Base-by-base conservation (phyloP, 768 basidiomycete species). In the Mycena galopus region DNA sequence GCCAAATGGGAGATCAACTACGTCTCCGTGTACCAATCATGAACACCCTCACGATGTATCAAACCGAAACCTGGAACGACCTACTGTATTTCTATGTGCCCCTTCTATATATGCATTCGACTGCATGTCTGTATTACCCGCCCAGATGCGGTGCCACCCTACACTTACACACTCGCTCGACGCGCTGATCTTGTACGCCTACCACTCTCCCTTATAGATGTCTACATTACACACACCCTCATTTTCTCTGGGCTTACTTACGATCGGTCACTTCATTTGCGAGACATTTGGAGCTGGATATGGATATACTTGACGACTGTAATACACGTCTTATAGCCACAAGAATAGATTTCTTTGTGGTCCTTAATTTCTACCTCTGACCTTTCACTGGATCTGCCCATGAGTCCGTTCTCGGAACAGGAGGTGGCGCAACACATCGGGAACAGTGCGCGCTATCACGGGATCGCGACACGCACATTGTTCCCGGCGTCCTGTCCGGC, bases 1-100 rank as follows among this genome's bases (percentile, higher is more conserved):
- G 89, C 90, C 14, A 80, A 87, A 77, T 91, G 89, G 89, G 81
- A 84, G 69, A 82, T 91, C 79, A 88, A 88, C 76, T 90, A 87
- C 75, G 82, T 91, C 65, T 86, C 87, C 37, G 86, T 89, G 56
- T 91, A 88, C 80, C 42, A 58, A 47, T 70, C 62, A 64, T 70
- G 56, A 62, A 19, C 14, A 16, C 8, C 58, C 53, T 11, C 33
- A 25, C 23, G 39, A 39, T 69, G 60, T 42, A 58, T 60, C 57
- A 42, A 66, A 53, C 56, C 50, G 71, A 64, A 78, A 79, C 76
- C 25, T 11, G 50, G 56, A 65, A 60, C 39, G 66, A 72, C 66
- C 71, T 33, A 61, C 71, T 72, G 66, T 72, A 67, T 67, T 67
- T 72, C 32, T 62, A 72, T 32, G 8, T n/a, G n/a, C n/a, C n/a